These are phyloP conservation scores for Iris macrosiphon DNA, from an alignment of 106 monocot genomes.

Conservation along the genomic window DNA sequence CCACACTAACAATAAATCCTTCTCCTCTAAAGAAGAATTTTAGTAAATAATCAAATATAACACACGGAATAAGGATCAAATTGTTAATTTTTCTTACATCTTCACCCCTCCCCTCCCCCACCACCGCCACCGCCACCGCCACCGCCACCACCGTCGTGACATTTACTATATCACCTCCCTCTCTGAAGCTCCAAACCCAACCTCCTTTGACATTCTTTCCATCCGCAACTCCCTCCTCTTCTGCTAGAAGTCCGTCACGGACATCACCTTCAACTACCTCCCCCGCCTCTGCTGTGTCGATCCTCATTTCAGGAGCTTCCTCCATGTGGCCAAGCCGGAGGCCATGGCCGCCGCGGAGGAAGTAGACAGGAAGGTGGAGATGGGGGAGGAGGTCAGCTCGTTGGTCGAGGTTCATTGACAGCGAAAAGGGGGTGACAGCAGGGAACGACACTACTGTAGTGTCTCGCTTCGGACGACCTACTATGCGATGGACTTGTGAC, in stretches of 20 bases:
- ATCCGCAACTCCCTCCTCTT: constrained; percentile 70
- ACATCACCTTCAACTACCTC: constrained; percentile 43
- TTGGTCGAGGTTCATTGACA: constrained; percentile 85
- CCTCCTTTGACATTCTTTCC: constrained; percentile 48
- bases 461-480: too few species aligned
- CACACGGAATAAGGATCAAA: too few species aligned
- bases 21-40: too few species aligned
- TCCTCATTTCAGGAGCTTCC: constrained; percentile 62
- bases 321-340: constrained; percentile 49
- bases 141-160: constrained; percentile 20
- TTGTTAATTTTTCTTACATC: too few species aligned
- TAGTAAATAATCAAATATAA: too few species aligned
- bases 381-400: constrained; percentile 58
- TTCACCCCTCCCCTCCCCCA: background rate
- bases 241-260: constrained; percentile 28
- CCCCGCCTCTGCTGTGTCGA: constrained; percentile 47
- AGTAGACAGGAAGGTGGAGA: constrained; percentile 45
- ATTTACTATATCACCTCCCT: background rate
- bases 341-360: constrained; percentile 55
- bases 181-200: constrained; percentile 11
- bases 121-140: constrained; percentile 1
- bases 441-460: too few species aligned
- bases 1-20: too few species aligned
- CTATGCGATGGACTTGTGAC: too few species aligned
- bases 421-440: too few species aligned